Evolutionary conservation across 495 filamentous ascomycete species (phyloP).

Genomic region (Xeromyces bisporus): DNA sequence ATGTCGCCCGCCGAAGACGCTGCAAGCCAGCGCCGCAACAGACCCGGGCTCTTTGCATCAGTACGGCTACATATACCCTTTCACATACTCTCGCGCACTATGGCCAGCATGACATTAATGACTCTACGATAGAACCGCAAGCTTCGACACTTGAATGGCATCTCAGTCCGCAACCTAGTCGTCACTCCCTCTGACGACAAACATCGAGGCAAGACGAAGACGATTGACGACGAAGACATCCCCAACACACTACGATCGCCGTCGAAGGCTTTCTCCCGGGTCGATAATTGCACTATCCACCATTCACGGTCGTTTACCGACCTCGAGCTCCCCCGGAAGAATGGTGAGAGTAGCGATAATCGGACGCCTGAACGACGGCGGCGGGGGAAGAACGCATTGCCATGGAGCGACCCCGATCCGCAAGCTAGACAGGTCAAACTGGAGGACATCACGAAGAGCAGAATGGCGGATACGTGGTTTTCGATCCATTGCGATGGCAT

Average conservation of each 20-base stretch:
- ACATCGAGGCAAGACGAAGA: conserved; percentile 39
- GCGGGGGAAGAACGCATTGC: conserved; percentile 50
- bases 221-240: conserved; percentile 74
- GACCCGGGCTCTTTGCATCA: conserved; percentile 33
- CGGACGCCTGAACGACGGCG: conserved; percentile 1
- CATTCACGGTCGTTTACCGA: conserved; percentile 62
- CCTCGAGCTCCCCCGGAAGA: conserved; percentile 21
- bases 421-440: conserved; percentile 55
- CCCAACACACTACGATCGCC: conserved; percentile 49
- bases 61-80: conserved; percentile 11
- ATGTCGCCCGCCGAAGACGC: conserved; percentile 9
- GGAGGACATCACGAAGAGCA: conserved; percentile 50
- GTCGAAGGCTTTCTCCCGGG: conserved; percentile 46
- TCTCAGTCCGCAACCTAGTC: conserved; percentile 74
- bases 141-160: conserved; percentile 71
- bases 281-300: conserved; percentile 37
- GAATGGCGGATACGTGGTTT: conserved; percentile 82
- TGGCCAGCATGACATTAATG: no score
- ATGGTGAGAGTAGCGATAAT: neutral
- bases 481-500: conserved; percentile 53
- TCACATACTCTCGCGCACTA: no score
- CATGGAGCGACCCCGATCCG: conserved; percentile 51
- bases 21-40: conserved; percentile 20
- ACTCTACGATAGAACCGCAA: conserved; percentile 57
- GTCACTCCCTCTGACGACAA: conserved; percentile 33